Evolutionary conservation across 202 grass and related monocot genomes (phyloP).

Genomic region (Dendrocalamus latiflorus): DNA sequence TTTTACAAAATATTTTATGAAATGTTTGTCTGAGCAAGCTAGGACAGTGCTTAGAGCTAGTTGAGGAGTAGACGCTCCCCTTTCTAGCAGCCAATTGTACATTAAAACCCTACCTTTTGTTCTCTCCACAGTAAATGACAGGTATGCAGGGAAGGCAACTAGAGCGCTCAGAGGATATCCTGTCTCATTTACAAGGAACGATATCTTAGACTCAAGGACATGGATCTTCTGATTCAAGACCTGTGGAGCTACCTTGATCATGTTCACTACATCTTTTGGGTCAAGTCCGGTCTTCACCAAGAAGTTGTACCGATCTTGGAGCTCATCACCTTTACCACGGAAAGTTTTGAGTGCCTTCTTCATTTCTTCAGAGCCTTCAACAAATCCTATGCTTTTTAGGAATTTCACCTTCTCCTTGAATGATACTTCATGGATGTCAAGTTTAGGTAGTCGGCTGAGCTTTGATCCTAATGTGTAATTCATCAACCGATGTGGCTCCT

Average conservation of each 20-base stretch:
- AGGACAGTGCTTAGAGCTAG: constrained; percentile 49
- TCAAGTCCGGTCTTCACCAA: constrained; percentile 55
- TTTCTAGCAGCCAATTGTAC: constrained; percentile 65
- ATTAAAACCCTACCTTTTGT: constrained; percentile 46
- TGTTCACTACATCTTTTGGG: constrained; percentile 36
- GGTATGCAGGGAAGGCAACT: constrained; percentile 37
- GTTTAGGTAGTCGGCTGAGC: too few relatives aligned
- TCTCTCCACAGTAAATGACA: constrained; percentile 55
- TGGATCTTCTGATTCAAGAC: constrained; percentile 58
- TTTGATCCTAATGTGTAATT: too few relatives aligned
- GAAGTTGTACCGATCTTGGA: constrained; percentile 52
- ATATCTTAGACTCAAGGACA: constrained; percentile 54
- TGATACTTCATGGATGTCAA: too few relatives aligned
- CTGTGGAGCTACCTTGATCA: constrained; percentile 51
- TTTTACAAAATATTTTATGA: constrained; percentile 24
- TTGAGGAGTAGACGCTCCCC: constrained; percentile 8
- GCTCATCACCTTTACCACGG: constrained; percentile 61
- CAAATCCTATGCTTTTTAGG: too few relatives aligned
- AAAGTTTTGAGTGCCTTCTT: too few relatives aligned
- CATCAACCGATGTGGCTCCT: too few relatives aligned
- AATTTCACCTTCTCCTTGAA: too few relatives aligned
- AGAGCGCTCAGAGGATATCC: constrained; percentile 47
- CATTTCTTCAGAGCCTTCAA: too few relatives aligned
- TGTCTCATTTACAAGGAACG: constrained; percentile 40
- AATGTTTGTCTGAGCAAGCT: constrained; percentile 42